Evolutionary conservation across 495 filamentous ascomycete genomes (phyloP).

Genomic region (Trichoderma reesei): DNA sequence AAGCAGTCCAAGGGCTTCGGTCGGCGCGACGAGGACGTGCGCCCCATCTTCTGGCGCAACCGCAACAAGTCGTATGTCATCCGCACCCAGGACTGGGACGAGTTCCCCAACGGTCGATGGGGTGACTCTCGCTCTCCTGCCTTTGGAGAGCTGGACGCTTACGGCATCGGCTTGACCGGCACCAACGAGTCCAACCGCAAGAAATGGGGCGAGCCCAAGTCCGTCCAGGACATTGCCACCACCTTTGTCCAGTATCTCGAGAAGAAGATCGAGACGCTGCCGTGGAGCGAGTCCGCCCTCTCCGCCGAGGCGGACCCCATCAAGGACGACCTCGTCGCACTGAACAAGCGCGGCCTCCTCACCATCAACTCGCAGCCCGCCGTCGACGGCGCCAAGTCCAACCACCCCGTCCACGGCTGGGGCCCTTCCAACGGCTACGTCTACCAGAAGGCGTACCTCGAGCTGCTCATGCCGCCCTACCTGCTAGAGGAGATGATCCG

Average conservation of each 20-base stretch:
- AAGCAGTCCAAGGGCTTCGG: slow-evolving; percentile 84
- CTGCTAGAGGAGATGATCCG: slow-evolving; percentile 68
- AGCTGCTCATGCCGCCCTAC: slow-evolving; percentile 74
- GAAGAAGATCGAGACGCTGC: slow-evolving; percentile 69
- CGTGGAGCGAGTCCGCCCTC: slow-evolving; percentile 90
- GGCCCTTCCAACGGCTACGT: slow-evolving; percentile 92
- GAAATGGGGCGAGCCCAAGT: slow-evolving; percentile 82
- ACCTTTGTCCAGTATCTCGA: slow-evolving; percentile 78
- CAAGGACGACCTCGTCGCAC: slow-evolving; percentile 59
- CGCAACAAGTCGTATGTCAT: slow-evolving; percentile 90
- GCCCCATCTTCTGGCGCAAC: slow-evolving; percentile 98
- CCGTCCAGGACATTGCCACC: slow-evolving; percentile 65
- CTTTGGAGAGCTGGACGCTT: slow-evolving; percentile 92
- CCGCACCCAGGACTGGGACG: slow-evolving; percentile 97
- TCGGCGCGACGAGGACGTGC: slow-evolving; percentile 86
- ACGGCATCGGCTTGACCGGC: slow-evolving; percentile 91
- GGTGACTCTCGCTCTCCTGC: slow-evolving; percentile 95
- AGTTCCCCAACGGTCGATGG: slow-evolving; percentile 98
- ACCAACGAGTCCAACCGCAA: slow-evolving; percentile 95
- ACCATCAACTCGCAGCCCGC: slow-evolving; percentile 98
- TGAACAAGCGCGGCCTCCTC: slow-evolving; percentile 80
- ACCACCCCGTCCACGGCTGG: slow-evolving; percentile 83
- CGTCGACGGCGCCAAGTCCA: slow-evolving; percentile 84
- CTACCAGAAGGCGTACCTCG: slow-evolving; percentile 96
- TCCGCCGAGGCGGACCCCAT: slow-evolving; percentile 71